Evolutionary conservation across 371 early-diverging fungal species (phyloP).

Genomic region (Mortierella sp.): DNA sequence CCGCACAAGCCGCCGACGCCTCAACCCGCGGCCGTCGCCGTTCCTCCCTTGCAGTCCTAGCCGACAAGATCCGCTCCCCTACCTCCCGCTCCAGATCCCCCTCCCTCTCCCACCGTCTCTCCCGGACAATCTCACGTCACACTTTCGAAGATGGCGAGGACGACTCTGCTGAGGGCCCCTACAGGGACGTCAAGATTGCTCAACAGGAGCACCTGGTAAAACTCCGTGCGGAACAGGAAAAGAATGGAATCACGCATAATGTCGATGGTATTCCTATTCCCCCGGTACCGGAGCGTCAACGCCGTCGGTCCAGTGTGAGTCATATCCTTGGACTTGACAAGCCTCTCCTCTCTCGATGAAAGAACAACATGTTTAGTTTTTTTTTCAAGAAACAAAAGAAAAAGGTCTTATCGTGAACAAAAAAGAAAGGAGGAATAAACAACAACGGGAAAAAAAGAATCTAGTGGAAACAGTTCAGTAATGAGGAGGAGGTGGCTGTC

Average conservation of each 20-base stretch:
- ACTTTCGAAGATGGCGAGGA: constrained; percentile 1
- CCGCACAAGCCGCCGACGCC: constrained; percentile 17
- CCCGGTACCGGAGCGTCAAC: constrained; percentile 3
- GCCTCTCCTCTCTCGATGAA: constrained; percentile 36
- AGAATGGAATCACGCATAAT: constrained; percentile 36
- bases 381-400: neutral
- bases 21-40: constrained; percentile 16
- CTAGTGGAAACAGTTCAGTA: neutral
- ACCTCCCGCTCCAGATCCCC: constrained; percentile 15
- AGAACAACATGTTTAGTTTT: neutral
- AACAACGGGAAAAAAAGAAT: neutral
- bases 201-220: constrained; percentile 46
- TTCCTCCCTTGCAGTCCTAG: constrained; percentile 17
- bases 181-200: constrained; percentile 40
- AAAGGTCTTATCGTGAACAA: too few species aligned
- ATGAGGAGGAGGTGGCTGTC: neutral
- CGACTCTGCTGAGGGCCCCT: constrained; percentile 17
- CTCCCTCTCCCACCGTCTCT: constrained; percentile 28
- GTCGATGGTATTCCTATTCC: constrained; percentile 43
- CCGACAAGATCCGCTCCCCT: constrained; percentile 23
- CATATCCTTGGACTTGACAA: constrained; percentile 45
- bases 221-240: constrained; percentile 41
- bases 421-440: too few species aligned
- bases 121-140: constrained; percentile 21
- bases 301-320: constrained; percentile 35